Percentiles rank a stretch among this genome's conserved stretches.
Evolutionary conservation across 805 yeast genomes (phyloP).

Genomic region (Kodamaea leandrae): DNA sequence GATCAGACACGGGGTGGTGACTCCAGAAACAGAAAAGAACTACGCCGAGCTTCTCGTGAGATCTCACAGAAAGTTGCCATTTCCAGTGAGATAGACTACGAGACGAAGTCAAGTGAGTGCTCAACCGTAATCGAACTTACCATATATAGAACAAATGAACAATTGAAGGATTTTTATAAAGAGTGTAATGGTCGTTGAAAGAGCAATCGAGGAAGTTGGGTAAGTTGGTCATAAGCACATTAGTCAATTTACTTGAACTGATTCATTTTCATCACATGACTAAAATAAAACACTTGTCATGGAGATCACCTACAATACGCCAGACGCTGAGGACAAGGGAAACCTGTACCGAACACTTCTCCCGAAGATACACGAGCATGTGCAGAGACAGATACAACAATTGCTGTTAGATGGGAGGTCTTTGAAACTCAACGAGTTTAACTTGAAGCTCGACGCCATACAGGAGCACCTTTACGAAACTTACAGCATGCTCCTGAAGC

Average conservation of each 20-base stretch:
- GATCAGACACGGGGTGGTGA: constrained; percentile 76
- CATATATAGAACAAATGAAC: too few relatives aligned
- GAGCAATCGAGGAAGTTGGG: too few relatives aligned
- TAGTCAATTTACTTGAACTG: too few relatives aligned
- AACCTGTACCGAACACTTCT: constrained; percentile 2
- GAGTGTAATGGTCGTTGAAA: too few relatives aligned
- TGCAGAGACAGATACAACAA: neutral
- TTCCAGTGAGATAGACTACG: constrained; percentile 48
- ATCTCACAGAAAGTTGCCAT: constrained; percentile 69
- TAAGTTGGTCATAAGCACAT: too few relatives aligned
- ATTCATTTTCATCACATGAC: too few relatives aligned
- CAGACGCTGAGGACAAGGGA: constrained; percentile 1
- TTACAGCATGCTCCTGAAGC: constrained; percentile 12
- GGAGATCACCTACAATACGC: neutral
- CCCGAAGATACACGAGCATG: neutral
- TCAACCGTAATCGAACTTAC: neutral
- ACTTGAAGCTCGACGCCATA: constrained; percentile 15
- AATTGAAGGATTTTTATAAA: too few relatives aligned
- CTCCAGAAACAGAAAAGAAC: constrained; percentile 63
- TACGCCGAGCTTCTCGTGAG: constrained; percentile 57
- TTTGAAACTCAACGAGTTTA: constrained; percentile 12
- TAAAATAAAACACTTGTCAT: too few relatives aligned
- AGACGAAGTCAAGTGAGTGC: too few relatives aligned
- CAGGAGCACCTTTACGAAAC: constrained; percentile 20
- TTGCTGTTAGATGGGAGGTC: neutral